phyloP scores from a whole-genome alignment of 1,139 yeast species.

The Debaryomyces robertsiae region DNA sequence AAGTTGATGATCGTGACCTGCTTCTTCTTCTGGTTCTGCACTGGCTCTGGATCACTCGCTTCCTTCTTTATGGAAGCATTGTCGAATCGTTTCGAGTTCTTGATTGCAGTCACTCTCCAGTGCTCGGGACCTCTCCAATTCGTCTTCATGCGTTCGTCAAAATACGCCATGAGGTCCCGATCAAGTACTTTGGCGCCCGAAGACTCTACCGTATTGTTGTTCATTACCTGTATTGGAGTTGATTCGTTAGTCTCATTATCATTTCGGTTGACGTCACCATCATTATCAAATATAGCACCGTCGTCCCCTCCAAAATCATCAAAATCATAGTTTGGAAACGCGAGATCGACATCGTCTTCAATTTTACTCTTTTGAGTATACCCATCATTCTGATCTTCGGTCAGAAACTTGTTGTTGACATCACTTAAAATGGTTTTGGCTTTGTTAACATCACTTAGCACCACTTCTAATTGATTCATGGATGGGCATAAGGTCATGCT shows the following conservation, averaged over 20 bases:
- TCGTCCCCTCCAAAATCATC: slow-evolving; percentile 34
- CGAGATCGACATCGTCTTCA: slow-evolving; percentile 22
- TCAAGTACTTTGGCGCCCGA: slow-evolving; percentile 49
- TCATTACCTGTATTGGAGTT: slow-evolving; percentile 27
- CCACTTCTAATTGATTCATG: slow-evolving; percentile 55
- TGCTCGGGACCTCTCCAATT: slow-evolving; percentile 94
- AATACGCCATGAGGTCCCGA: slow-evolving; percentile 74
- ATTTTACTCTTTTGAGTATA: slow-evolving; percentile 17
- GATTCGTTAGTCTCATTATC: slow-evolving; percentile 24
- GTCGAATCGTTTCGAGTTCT: slow-evolving; percentile 24
- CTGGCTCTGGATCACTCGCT: slow-evolving; percentile 11
- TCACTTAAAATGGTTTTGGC: slow-evolving; percentile 56
- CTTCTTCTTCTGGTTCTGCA: slow-evolving; percentile 27
- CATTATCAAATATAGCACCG: slow-evolving; percentile 18
- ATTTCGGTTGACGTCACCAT: slow-evolving; percentile 20
- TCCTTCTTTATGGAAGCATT: slow-evolving; percentile 17
- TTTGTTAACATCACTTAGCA: slow-evolving; percentile 57
- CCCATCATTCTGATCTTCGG: slow-evolving; percentile 21
- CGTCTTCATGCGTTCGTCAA: slow-evolving; percentile 66
- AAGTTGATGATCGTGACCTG: slow-evolving; percentile 52
- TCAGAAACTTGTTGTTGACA: slow-evolving; percentile 39
- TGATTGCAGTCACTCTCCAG: slow-evolving; percentile 79
- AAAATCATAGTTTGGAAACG: slow-evolving; percentile 32
- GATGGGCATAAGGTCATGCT: slow-evolving; percentile 62
- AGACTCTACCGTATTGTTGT: slow-evolving; percentile 17